phyloP scores from a whole-genome alignment of 441 rosid genomes.

The Populus hybrid region DNA sequence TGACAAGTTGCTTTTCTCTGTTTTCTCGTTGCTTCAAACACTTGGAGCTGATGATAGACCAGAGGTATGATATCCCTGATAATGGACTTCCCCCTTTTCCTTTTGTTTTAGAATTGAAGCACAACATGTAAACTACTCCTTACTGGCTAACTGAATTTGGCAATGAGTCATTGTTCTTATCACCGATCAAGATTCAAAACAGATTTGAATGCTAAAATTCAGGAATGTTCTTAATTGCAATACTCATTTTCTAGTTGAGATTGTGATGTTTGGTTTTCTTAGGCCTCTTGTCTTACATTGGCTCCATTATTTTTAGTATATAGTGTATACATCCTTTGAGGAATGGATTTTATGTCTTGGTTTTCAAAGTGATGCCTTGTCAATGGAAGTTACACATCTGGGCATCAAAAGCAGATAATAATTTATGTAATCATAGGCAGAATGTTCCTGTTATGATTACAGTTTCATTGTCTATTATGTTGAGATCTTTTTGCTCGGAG shows the following conservation, averaged over 20 bases:
- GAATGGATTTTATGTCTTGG: neutral
- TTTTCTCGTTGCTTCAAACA: conserved; percentile 90
- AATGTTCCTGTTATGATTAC: neutral
- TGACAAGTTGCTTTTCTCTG: conserved; percentile 76
- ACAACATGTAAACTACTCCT: conserved; percentile 11
- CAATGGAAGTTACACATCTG: neutral
- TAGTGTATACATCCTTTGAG: neutral
- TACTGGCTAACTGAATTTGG: neutral
- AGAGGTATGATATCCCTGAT: conserved; percentile 58
- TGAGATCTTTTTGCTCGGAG: neutral
- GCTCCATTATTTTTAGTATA: neutral
- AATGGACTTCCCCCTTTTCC: conserved; percentile 9
- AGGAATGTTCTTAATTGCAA: neutral
- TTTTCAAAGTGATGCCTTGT: neutral
- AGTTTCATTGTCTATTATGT: conserved; percentile 2
- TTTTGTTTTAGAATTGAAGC: conserved; percentile 10
- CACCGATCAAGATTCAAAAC: neutral
- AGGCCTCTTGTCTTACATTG: neutral
- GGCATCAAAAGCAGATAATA: neutral
- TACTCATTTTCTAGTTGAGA: neutral
- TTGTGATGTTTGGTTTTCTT: neutral
- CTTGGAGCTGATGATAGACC: conserved; percentile 98
- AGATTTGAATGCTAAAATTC: neutral
- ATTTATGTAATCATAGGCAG: neutral
- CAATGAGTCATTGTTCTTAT: neutral